Evolutionary conservation across 805 yeast species (phyloP).

Genomic region (Saturnispora ahearnii): DNA sequence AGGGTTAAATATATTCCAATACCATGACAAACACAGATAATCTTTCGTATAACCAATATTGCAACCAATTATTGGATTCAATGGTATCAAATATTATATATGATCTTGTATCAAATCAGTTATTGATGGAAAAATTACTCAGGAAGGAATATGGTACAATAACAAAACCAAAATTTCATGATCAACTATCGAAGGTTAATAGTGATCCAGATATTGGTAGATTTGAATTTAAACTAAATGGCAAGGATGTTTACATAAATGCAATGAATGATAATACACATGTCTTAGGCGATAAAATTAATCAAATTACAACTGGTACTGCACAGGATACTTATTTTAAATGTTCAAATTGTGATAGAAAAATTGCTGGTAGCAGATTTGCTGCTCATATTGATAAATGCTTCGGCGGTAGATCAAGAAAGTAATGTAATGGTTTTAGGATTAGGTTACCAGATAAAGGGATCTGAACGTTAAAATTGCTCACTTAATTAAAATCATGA

Average conservation of each 20-base stretch:
- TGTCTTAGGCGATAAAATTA: conserved; percentile 11
- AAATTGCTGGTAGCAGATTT: conserved; percentile 83
- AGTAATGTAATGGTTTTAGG: conserved; percentile 16
- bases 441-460: background rate
- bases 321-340: conserved; percentile 45
- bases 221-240: conserved; percentile 20
- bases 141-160: conserved; percentile 26
- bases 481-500: background rate
- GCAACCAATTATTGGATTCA: conserved; percentile 25
- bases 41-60: conserved; percentile 25
- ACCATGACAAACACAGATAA: conserved; percentile 12
- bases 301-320: conserved; percentile 11
- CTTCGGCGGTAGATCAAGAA: conserved; percentile 58
- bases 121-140: conserved; percentile 26
- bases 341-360: conserved; percentile 77
- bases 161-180: conserved; percentile 20
- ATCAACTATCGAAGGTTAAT: conserved; percentile 5
- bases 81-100: conserved; percentile 29
- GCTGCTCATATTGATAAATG: conserved; percentile 93
- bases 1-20: too few relatives aligned
- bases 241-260: conserved; percentile 25
- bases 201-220: conserved; percentile 25
- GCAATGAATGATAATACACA: conserved; percentile 10
- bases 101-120: conserved; percentile 23
- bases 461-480: background rate